Evolutionary conservation across 805 yeast species (phyloP).

Genomic region (Candida morakotiae): DNA sequence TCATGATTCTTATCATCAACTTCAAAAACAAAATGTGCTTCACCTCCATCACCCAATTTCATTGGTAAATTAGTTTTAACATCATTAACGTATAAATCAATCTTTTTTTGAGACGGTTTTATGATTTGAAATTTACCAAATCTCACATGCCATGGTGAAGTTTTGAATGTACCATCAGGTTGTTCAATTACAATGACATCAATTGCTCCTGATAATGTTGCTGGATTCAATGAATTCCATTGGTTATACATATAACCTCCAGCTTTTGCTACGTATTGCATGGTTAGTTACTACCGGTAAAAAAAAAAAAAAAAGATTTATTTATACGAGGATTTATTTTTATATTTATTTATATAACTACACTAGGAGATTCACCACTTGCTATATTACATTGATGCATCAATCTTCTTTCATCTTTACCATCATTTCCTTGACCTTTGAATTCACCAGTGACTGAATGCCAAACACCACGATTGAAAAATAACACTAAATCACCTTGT

Average conservation of each 20-base stretch:
- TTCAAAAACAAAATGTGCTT: slow-evolving; percentile 95
- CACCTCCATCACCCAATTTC: slow-evolving; percentile 97
- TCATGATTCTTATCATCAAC: slow-evolving; percentile 49
- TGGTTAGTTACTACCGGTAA: too few relatives aligned
- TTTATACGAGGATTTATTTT: too few relatives aligned
- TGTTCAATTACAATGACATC: slow-evolving; percentile 94
- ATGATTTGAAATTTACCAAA: slow-evolving; percentile 92
- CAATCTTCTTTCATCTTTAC: slow-evolving; percentile 69
- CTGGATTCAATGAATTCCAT: slow-evolving; percentile 95
- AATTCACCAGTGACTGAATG: slow-evolving; percentile 91
- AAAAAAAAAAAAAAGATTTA: slow-evolving; percentile 1
- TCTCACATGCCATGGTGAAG: slow-evolving; percentile 95
- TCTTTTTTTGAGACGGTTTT: slow-evolving; percentile 93
- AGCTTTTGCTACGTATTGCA: slow-evolving; percentile 97
- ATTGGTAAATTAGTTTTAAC: slow-evolving; percentile 78
- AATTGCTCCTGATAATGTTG: slow-evolving; percentile 94
- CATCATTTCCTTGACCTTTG: slow-evolving; percentile 35
- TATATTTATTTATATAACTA: too few relatives aligned
- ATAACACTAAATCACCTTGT: slow-evolving; percentile 80
- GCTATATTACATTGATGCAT: slow-evolving; percentile 96
- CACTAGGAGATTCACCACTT: slow-evolving; percentile 69
- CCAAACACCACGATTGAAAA: slow-evolving; percentile 87
- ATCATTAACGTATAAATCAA: slow-evolving; percentile 84
- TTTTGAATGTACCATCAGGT: slow-evolving; percentile 71
- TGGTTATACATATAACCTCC: slow-evolving; percentile 93